Conservation (phyloP, 2,329 filamentous ascomycete genomes). For the Phyllosticta ampelicida region DNA sequence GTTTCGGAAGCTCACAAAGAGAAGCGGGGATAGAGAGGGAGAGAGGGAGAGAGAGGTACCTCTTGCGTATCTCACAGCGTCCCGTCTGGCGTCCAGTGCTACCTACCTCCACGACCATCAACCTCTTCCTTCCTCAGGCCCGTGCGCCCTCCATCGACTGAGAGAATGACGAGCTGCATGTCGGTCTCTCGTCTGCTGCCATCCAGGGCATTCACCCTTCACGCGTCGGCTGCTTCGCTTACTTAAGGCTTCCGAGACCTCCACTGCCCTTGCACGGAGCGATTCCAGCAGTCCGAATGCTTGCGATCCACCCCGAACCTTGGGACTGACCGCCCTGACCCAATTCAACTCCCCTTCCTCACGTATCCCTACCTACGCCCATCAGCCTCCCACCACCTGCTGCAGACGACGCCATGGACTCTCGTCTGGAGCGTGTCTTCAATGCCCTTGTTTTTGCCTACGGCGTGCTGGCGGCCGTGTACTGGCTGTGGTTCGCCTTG, state of each 20-base stretch:
- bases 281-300: background rate
- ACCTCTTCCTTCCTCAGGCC: background rate
- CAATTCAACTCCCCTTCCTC: background rate
- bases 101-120: background rate
- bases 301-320: background rate
- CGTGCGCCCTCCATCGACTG: background rate
- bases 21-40: too few species aligned
- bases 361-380: too few species aligned
- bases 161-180: background rate
- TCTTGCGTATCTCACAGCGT: background rate
- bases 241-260: background rate
- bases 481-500: constrained; percentile 17
- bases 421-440: background rate
- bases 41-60: background rate
- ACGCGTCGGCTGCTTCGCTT: too few species aligned
- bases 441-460: constrained; percentile 12
- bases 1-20: background rate
- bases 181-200: background rate
- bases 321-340: background rate
- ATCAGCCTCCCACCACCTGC: background rate
- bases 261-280: background rate
- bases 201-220: too few species aligned
- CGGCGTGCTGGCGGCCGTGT: constrained; percentile 20
- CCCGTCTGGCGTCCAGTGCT: background rate
- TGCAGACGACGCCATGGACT: background rate